Percentiles rank a stretch among this genome's conserved stretches.
These are phyloP conservation scores for Penicillium macrosclerotiorum DNA, from an alignment of 495 filamentous ascomycete species.

Conservation along the genomic window DNA sequence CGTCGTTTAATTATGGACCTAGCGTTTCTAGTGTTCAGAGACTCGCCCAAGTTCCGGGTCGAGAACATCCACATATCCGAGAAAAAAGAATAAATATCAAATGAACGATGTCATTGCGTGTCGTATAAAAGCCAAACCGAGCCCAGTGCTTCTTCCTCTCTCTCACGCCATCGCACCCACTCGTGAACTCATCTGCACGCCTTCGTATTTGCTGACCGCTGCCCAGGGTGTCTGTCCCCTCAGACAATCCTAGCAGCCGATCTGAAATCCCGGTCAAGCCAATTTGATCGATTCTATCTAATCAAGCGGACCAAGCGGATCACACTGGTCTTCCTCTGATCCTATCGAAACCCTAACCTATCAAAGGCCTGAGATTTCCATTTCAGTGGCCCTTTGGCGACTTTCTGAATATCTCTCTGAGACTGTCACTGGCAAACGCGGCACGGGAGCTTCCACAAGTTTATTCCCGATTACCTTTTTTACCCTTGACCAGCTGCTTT, in stretches of 20 bases:
- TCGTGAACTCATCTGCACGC: conserved; percentile 16
- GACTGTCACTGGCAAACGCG: too few species aligned
- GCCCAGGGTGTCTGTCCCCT: conserved; percentile 11
- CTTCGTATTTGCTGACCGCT: conserved; percentile 19
- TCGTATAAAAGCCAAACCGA: conserved; percentile 10
- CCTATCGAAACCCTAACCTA: too few species aligned
- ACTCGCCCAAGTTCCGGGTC: too few species aligned
- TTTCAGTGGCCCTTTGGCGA: neutral
- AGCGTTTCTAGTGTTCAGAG: too few species aligned
- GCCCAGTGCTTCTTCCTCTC: conserved; percentile 5
- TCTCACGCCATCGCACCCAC: conserved; percentile 24
- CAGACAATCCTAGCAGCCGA: conserved; percentile 11
- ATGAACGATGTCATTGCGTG: conserved; percentile 8
- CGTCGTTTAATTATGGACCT: too few species aligned
- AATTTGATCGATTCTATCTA: neutral
- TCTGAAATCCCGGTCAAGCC: neutral
- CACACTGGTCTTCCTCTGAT: neutral
- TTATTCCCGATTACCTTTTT: conserved; percentile 20
- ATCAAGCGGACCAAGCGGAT: neutral
- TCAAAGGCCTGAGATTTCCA: too few species aligned
- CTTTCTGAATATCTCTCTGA: neutral
- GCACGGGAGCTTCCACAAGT: conserved; percentile 12
- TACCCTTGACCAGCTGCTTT: too few species aligned
- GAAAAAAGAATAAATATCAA: neutral
- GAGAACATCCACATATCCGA: too few species aligned